Evolutionary conservation across 1,284 basidiomycete species (phyloP).

Genomic region (Sporisorium exsertum): DNA sequence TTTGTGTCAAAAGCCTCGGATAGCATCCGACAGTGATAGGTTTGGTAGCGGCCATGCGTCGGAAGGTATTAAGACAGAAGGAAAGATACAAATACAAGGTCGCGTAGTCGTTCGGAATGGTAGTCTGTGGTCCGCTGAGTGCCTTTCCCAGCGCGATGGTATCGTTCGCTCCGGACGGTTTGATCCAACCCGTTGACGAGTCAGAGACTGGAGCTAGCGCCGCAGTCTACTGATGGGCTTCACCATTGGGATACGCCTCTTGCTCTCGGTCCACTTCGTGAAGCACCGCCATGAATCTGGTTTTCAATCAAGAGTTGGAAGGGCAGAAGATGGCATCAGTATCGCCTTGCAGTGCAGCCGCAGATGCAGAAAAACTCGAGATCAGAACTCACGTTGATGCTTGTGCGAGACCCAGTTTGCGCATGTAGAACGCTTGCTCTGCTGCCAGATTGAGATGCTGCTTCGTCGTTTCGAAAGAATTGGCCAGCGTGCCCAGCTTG

Average conservation of each 20-base stretch:
- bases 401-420: constrained; percentile 51
- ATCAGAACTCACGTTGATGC: constrained; percentile 39
- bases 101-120: background rate
- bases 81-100: constrained; percentile 14
- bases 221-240: constrained; percentile 12
- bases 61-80: background rate
- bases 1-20: too few species aligned
- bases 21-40: background rate
- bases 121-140: background rate
- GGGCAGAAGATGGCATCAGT: background rate
- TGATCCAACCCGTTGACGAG: background rate
- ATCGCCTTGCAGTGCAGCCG: too few species aligned
- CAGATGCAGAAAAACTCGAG: too few species aligned
- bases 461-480: constrained; percentile 42
- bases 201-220: background rate
- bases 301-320: background rate
- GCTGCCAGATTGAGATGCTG: constrained; percentile 41
- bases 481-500: constrained; percentile 41
- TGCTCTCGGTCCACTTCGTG: constrained; percentile 40
- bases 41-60: too few species aligned
- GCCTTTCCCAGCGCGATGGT: background rate
- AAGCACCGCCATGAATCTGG: constrained; percentile 48
- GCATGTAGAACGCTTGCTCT: constrained; percentile 52
- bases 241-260: constrained; percentile 17
- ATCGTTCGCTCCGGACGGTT: background rate